Percentiles rank a stretch among this genome's conserved stretches.
These are phyloP conservation scores for Hymenoscyphus fructigenus DNA, from an alignment of 2,329 filamentous ascomycete genomes.

Conservation along the genomic window DNA sequence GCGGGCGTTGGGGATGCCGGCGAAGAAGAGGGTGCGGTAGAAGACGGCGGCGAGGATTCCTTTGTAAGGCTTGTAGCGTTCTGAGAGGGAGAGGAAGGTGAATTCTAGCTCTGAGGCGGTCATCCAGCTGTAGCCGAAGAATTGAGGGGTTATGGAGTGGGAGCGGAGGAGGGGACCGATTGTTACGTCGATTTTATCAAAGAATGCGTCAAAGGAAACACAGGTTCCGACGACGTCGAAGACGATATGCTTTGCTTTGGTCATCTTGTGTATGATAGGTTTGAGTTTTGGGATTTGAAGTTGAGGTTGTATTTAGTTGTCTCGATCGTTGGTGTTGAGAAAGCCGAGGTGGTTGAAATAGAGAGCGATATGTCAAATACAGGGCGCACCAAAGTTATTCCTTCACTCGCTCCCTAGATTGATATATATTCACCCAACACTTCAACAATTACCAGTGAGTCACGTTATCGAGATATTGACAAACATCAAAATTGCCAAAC, in stretches of 20 bases:
- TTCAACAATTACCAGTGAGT: background rate
- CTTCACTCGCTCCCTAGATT: background rate
- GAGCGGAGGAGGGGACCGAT: constrained; percentile 43
- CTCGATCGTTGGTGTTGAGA: background rate
- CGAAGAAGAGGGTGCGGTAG: constrained; percentile 47
- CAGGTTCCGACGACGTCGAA: constrained; percentile 55
- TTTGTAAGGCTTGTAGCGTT: constrained; percentile 44
- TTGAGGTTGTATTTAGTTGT: background rate
- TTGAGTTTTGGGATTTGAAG: no score
- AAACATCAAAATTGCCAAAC: background rate
- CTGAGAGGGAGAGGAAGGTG: constrained; percentile 48
- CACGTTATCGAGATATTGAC: constrained; percentile 2
- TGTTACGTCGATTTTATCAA: constrained; percentile 41
- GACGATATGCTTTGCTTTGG: constrained; percentile 43
- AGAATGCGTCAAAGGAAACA: constrained; percentile 47
- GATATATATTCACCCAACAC: background rate
- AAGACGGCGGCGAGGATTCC: constrained; percentile 46
- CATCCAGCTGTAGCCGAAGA: constrained; percentile 49
- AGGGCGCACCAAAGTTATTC: background rate
- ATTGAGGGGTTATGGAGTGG: constrained; percentile 42
- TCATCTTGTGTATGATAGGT: background rate
- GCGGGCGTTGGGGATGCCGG: constrained; percentile 45
- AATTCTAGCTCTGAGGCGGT: constrained; percentile 49
- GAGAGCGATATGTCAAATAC: background rate
- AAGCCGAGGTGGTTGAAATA: background rate